Base-by-base conservation (phyloP, 768 basidiomycete species). In the Kwoniella sp. region DNA sequence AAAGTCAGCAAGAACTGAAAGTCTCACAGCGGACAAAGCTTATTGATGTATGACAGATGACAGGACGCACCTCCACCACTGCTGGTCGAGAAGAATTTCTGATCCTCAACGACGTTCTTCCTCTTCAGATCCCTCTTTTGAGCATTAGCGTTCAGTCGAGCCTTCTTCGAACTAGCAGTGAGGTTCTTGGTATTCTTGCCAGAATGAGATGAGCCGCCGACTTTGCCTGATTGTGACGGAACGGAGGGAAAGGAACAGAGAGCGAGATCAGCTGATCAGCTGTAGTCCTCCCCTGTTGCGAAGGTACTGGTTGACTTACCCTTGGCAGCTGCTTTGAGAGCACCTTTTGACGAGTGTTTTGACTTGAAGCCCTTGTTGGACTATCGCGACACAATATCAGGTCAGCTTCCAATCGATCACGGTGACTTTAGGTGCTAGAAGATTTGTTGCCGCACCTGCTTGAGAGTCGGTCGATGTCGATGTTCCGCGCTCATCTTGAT, bases 301-400 rank as follows among this genome's bases (percentile, higher is more conserved):
- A 29, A 40, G 36, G 19, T 15, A 55, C n/a, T n/a, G n/a, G n/a
- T n/a, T n/a, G n/a, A 30, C 76, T 36, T 48, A 87, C 92, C 93
- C 83, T 95, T 95, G 30, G 91, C 87, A 47, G 85, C 85, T 49
- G 91, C 90, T 80, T 90, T 92, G 40, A 96, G 72, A 0, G 89
- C 83, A 1, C 89, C 86, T 81, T 96, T 96, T 13, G 90, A 86
- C 1, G 92, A 86, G 83, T 93, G 90, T 77, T 88, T 90, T 1
- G 91, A 91, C 81, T 97, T 97, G 84, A 90, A 97, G 1, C 85
- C 70, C 80, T 98, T 98, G 81, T 98, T 96, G 84, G 87, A 82
- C 91, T 93, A 33, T 33, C 13, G 67, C 17, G 30, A 27, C 27
- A 48, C 10, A 29, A 7, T 37, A 21, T 49, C 56, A 33, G 33